Percentiles rank a stretch among this genome's conserved stretches.
Conservation (phyloP, 805 yeast species). For the Spathaspora boniae region DNA sequence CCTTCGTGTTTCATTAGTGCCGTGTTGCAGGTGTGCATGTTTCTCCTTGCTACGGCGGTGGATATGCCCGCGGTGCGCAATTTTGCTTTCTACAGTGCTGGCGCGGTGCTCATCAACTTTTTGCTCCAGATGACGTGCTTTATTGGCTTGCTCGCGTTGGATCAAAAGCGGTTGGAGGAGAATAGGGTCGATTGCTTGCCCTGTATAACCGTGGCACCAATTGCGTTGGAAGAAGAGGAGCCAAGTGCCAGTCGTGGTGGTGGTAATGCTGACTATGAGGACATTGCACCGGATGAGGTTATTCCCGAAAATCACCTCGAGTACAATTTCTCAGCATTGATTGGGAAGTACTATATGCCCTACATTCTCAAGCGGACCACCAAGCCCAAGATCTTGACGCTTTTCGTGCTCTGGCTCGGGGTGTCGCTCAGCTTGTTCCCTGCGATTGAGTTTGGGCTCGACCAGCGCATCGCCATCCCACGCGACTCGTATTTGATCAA, state of each 20-base stretch:
- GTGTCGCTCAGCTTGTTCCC: constrained; percentile 70
- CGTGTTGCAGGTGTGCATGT: constrained; percentile 73
- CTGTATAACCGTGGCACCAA: constrained; percentile 36
- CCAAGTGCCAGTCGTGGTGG: constrained; percentile 12
- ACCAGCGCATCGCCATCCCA: constrained; percentile 87
- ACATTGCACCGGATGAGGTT: constrained; percentile 8
- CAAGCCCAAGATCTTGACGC: constrained; percentile 45
- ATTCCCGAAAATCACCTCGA: constrained; percentile 14
- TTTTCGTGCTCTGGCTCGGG: constrained; percentile 64
- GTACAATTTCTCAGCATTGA: constrained; percentile 22
- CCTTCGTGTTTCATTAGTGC: constrained; percentile 84
- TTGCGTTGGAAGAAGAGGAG: constrained; percentile 10
- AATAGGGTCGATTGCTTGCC: constrained; percentile 62
- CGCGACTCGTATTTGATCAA: constrained; percentile 73
- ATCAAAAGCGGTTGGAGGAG: constrained; percentile 57
- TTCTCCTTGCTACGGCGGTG: constrained; percentile 73
- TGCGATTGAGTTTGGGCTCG: constrained; percentile 70
- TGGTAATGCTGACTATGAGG: constrained; percentile 4
- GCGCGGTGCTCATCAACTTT: constrained; percentile 77
- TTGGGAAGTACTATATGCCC: constrained; percentile 56
- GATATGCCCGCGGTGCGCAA: constrained; percentile 95
- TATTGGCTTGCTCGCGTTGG: constrained; percentile 65
- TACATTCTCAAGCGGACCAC: constrained; percentile 47
- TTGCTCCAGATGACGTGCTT: constrained; percentile 78
- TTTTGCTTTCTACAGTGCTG: constrained; percentile 88